Conservation (phyloP, 208 protist species). For the Acanthamoeba culbertsoni region DNA sequence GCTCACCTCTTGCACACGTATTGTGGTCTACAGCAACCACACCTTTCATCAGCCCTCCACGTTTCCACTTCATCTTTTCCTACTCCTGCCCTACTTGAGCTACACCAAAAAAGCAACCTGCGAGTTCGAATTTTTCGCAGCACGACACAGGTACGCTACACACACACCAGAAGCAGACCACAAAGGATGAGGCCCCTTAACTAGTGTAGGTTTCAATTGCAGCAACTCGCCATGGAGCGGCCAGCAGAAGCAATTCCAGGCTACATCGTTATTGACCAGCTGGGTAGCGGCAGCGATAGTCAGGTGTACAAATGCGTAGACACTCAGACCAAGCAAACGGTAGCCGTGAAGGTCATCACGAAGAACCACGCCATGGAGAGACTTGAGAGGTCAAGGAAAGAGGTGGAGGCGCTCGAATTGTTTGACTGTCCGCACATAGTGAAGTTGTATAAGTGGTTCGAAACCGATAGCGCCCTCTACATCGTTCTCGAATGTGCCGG, state of each 20-base stretch:
- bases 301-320: neutral
- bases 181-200: neutral
- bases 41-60: too few relatives aligned
- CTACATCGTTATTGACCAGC: neutral
- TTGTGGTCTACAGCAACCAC: too few relatives aligned
- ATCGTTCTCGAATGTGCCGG: neutral
- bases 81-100: too few relatives aligned
- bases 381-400: neutral
- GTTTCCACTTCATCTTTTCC: too few relatives aligned
- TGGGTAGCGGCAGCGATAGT: neutral
- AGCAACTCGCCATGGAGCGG: neutral
- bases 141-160: too few relatives aligned
- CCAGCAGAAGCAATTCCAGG: neutral
- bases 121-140: too few relatives aligned
- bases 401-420: neutral
- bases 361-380: neutral
- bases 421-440: neutral
- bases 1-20: too few relatives aligned
- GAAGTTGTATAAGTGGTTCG: neutral
- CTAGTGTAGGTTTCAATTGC: neutral
- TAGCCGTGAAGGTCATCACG: conserved; percentile 17
- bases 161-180: too few relatives aligned
- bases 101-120: too few relatives aligned
- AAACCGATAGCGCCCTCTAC: neutral
- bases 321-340: neutral